A percentile compares a stretch with the other conserved stretches of the same genome.
Conservation (phyloP, 306 rosid genomes). For the Trifolium repens region DNA sequence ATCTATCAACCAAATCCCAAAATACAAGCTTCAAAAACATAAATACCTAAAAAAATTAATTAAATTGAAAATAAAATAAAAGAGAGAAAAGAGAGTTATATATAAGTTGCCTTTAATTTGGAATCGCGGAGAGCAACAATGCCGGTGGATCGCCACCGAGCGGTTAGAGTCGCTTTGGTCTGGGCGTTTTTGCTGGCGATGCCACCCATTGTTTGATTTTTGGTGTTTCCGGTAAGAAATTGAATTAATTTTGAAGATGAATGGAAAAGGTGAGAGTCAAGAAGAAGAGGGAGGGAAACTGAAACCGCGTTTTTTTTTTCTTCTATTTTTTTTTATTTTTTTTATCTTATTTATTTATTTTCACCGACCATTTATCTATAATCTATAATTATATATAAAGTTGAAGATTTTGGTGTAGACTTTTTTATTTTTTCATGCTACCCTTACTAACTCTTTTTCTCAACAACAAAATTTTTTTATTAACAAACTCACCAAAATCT, state of each 20-base stretch:
- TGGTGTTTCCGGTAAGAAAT: neutral
- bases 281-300: neutral
- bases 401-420: too few relatives aligned
- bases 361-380: too few relatives aligned
- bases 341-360: too few relatives aligned
- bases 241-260: neutral
- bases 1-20: neutral
- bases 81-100: neutral
- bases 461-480: too few relatives aligned
- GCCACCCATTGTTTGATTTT: slow-evolving; percentile 65
- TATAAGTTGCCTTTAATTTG: slow-evolving; percentile 68
- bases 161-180: slow-evolving; percentile 57
- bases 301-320: neutral
- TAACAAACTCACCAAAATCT: too few relatives aligned
- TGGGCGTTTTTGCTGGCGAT: slow-evolving; percentile 60
- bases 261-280: neutral
- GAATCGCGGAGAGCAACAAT: slow-evolving; percentile 88
- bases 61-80: neutral
- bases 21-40: neutral
- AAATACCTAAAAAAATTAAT: neutral
- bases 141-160: slow-evolving; percentile 97
- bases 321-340: too few relatives aligned
- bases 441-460: too few relatives aligned
- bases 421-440: too few relatives aligned
- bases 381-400: too few relatives aligned